Percentiles rank a stretch among this genome's conserved stretches.
These are phyloP conservation scores for Trichoderma atroviride DNA, from an alignment of 2,329 filamentous ascomycete genomes.

Conservation along the genomic window DNA sequence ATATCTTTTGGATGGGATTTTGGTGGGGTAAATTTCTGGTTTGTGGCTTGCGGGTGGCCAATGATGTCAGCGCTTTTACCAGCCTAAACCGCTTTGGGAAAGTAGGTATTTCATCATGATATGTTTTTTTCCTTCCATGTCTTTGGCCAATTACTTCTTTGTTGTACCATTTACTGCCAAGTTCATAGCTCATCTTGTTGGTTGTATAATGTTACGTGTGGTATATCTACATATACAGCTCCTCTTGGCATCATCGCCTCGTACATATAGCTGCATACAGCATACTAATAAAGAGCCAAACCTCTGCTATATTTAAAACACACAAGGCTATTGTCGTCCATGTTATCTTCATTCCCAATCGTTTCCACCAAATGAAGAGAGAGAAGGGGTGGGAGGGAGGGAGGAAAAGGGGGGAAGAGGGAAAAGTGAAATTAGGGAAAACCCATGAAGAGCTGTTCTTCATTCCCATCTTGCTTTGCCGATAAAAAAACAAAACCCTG, in stretches of 20 bases:
- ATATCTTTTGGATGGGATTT: conserved; percentile 30
- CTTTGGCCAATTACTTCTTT: background rate
- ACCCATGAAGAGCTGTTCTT: background rate
- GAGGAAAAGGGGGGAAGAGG: no score
- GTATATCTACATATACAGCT: background rate
- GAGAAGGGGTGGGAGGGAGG: background rate
- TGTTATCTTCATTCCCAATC: conserved; percentile 1
- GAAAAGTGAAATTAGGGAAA: background rate
- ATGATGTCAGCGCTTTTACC: conserved; percentile 40
- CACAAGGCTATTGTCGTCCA: conserved; percentile 6
- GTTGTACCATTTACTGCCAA: background rate
- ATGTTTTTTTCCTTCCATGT: background rate
- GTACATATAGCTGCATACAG: background rate
- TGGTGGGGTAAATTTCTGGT: conserved; percentile 48
- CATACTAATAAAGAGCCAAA: background rate
- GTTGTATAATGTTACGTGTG: background rate
- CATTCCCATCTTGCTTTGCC: background rate
- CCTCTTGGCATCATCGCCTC: background rate
- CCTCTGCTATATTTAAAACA: background rate
- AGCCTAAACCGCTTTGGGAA: conserved; percentile 11
- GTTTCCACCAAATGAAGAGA: background rate
- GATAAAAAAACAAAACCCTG: background rate
- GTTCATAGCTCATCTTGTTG: background rate
- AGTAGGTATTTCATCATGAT: background rate
- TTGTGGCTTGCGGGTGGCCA: conserved; percentile 28